Evolutionary conservation across 1,284 basidiomycete genomes (phyloP).

Genomic region (Pascua guehoae): DNA sequence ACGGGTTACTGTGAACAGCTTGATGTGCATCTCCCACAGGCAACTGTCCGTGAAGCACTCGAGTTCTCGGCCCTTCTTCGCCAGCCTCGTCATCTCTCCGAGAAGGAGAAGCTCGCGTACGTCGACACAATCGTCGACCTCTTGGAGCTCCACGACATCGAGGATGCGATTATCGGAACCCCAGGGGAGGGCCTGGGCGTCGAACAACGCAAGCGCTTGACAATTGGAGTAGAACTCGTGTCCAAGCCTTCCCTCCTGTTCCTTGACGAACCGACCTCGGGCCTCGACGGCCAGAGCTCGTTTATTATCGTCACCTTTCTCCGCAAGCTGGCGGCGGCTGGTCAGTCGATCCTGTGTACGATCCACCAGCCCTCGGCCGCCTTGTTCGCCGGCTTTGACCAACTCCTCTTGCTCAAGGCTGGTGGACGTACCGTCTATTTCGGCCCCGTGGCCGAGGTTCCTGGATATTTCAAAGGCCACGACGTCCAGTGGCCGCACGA

Average conservation of each 20-base stretch:
- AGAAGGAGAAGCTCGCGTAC: constrained; percentile 55
- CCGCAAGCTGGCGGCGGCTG: constrained; percentile 55
- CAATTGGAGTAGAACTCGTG: constrained; percentile 53
- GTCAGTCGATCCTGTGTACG: constrained; percentile 51
- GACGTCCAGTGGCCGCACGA: constrained; percentile 43
- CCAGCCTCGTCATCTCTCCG: constrained; percentile 64
- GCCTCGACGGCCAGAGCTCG: constrained; percentile 60
- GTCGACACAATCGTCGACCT: constrained; percentile 56
- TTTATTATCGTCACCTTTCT: constrained; percentile 58
- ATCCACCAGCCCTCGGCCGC: constrained; percentile 61
- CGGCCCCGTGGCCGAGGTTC: constrained; percentile 54
- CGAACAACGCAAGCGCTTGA: constrained; percentile 54
- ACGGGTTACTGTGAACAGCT: constrained; percentile 52
- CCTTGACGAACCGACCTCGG: constrained; percentile 55
- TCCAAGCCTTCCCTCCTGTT: constrained; percentile 47
- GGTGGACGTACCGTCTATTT: constrained; percentile 57
- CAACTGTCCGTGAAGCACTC: constrained; percentile 71
- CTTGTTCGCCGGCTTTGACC: constrained; percentile 67
- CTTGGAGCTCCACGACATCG: constrained; percentile 53
- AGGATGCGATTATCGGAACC: constrained; percentile 54
- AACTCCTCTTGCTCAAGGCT: constrained; percentile 56
- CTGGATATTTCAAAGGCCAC: constrained; percentile 52
- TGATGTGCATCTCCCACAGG: constrained; percentile 39
- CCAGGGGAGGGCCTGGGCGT: constrained; percentile 50
- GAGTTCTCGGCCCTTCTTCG: constrained; percentile 76